These are phyloP conservation scores for Azolla pinnata DNA, from an alignment of 75 land plant species.

Conservation along the genomic window DNA sequence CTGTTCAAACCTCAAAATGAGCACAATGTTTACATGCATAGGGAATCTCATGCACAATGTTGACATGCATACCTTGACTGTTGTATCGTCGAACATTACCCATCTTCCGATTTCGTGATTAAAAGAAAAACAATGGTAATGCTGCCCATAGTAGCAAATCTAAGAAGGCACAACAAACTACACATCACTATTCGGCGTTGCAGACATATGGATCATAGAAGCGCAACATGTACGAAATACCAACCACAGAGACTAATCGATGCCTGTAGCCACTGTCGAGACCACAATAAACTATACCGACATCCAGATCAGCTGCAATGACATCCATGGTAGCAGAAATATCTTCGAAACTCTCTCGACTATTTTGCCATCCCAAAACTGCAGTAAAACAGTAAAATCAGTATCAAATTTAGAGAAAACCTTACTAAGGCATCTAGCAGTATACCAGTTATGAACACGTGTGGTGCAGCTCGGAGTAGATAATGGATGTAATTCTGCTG, in stretches of 20 bases:
- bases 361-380: constrained; percentile 92
- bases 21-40: background rate
- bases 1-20: constrained; percentile 19
- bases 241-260: constrained; percentile 79
- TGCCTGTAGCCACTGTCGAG: constrained; percentile 48
- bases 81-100: constrained; percentile 85
- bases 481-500: constrained; percentile 64
- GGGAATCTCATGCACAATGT: background rate
- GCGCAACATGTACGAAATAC: too few species aligned
- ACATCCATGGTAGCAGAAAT: constrained; percentile 69
- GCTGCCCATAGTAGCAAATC: constrained; percentile 98
- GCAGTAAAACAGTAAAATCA: constrained; percentile 10
- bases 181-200: too few species aligned
- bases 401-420: background rate
- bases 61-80: constrained; percentile 62
- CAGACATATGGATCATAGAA: too few species aligned
- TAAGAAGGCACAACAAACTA: constrained; percentile 20
- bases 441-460: constrained; percentile 73
- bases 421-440: background rate
- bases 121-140: constrained; percentile 90
- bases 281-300: constrained; percentile 59
- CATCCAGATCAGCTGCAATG: constrained; percentile 51
- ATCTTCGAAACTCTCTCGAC: constrained; percentile 59
- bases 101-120: constrained; percentile 54
- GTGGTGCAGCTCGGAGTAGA: constrained; percentile 58